Evolutionary conservation across 2,329 filamentous ascomycete species (phyloP).

Genomic region (Dactylellina cionopaga): DNA sequence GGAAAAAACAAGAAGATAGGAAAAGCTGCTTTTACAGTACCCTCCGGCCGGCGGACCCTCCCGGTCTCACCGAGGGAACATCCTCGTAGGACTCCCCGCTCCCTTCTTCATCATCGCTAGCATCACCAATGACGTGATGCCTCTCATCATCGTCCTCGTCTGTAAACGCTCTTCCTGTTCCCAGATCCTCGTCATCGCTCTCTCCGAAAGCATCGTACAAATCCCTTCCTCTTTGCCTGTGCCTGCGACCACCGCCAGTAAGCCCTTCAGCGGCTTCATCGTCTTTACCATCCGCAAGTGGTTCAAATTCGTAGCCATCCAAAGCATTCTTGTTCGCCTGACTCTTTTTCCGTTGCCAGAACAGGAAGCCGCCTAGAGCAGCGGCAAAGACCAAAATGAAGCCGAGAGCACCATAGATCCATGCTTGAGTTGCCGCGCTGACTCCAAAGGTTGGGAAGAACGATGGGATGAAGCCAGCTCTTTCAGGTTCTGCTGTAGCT

Average conservation of each 20-base stretch:
- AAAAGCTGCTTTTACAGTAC: constrained; percentile 24
- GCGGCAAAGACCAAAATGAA: constrained; percentile 86
- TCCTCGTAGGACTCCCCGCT: constrained; percentile 56
- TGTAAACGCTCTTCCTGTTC: constrained; percentile 59
- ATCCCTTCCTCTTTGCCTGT: constrained; percentile 76
- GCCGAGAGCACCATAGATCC: constrained; percentile 89
- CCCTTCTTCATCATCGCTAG: constrained; percentile 53
- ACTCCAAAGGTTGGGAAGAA: constrained; percentile 91
- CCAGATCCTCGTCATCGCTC: constrained; percentile 78
- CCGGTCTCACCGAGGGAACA: constrained; percentile 41
- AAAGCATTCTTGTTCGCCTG: constrained; percentile 75
- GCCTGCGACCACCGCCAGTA: constrained; percentile 57
- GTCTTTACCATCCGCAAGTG: constrained; percentile 70
- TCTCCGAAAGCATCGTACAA: constrained; percentile 97
- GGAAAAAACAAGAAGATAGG: background rate
- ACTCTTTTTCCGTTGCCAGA: constrained; percentile 78
- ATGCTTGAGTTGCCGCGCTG: constrained; percentile 84
- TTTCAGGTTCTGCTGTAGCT: constrained; percentile 55
- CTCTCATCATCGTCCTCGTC: constrained; percentile 62
- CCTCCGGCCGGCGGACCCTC: constrained; percentile 24
- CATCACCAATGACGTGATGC: constrained; percentile 57
- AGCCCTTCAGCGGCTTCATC: constrained; percentile 76
- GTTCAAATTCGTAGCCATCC: constrained; percentile 87
- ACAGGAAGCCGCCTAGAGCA: constrained; percentile 83
- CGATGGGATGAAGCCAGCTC: constrained; percentile 75